Evolutionary conservation across 1,284 basidiomycete genomes (phyloP), one percentile per base, ranked within the genome.

Genomic region (Ganoderma leucocontextum): DNA sequence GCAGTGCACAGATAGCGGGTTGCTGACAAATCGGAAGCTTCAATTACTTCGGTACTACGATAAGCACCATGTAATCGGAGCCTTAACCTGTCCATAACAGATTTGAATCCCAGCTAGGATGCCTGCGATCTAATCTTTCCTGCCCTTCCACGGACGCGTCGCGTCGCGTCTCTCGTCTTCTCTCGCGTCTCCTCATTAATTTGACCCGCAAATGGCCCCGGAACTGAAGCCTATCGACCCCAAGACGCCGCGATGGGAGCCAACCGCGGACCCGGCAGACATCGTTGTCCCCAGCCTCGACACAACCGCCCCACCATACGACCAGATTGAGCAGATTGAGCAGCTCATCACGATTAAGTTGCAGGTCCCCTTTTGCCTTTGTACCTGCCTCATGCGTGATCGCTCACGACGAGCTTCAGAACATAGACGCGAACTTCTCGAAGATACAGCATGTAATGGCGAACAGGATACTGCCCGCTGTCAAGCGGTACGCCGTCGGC

Each of bases 281-380:
- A 93, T 94, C 63, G 78, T 84, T 44, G 86, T 96, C 8, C 89
- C 91, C 7, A 94, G 94, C 0, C 86, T 96, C 62, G 91, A 95
- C 75, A 90, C 89, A 0, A 84, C 83, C 10, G 90, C 93, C 15
- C 87, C 95, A 35, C 85, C 93, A 42, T 87, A 88, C 59, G 94
- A 95, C 78, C 92, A 96, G 84, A 92, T 96, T 67, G 95, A 98
- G 78, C 95, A 97, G 81, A 95, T 98, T 70, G 96, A 98, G 80
- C 96, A 97, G 79, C 86, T 97, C 74, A 98, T 98, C 75, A 98
- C 96, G 1, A 86, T 97, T 61, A 93, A 92, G 76, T 82, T 95
- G 36, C 92, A 94, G 87, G 93, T 92, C 65, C 70, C 66, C 70
- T 9, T 55, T 59, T 38, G 41, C 39, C 29, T 60, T 59, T 60